A percentile compares a stretch with the other conserved stretches of the same genome.
Evolutionary conservation across 306 rosid genomes (phyloP).

Genomic region (Lotus japonicus): DNA sequence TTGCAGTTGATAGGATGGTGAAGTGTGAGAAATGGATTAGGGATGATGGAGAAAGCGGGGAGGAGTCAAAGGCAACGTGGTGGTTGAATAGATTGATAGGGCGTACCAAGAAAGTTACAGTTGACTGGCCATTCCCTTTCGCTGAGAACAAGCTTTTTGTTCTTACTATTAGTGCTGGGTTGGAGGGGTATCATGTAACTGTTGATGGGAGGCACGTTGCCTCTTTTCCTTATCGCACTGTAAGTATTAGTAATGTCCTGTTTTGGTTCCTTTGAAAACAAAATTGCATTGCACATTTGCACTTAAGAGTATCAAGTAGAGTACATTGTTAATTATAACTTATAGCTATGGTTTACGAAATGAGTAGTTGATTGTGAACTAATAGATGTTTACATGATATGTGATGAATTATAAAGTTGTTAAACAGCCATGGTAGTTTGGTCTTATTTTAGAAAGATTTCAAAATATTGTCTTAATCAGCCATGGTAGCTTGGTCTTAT

Average conservation of each 20-base stretch:
- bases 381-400: background rate
- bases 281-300: background rate
- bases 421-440: too few species aligned
- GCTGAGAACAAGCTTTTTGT: conserved; percentile 69
- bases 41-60: conserved; percentile 39
- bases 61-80: conserved; percentile 68
- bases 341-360: background rate
- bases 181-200: conserved; percentile 81
- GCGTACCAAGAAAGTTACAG: conserved; percentile 49
- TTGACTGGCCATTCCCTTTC: conserved; percentile 85
- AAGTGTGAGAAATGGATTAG: conserved; percentile 88
- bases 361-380: background rate
- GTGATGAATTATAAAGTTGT: too few species aligned
- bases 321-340: background rate
- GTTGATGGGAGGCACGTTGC: conserved; percentile 77
- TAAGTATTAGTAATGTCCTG: conserved; percentile 39
- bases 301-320: background rate
- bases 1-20: conserved; percentile 74
- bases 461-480: background rate
- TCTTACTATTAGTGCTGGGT: conserved; percentile 75
- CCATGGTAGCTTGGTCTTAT: background rate
- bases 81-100: conserved; percentile 71
- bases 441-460: too few species aligned
- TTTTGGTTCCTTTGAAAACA: background rate
- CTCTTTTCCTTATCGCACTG: conserved; percentile 83